Conservation (phyloP, 208 protist genomes). For the Wallacemonas sp. region DNA sequence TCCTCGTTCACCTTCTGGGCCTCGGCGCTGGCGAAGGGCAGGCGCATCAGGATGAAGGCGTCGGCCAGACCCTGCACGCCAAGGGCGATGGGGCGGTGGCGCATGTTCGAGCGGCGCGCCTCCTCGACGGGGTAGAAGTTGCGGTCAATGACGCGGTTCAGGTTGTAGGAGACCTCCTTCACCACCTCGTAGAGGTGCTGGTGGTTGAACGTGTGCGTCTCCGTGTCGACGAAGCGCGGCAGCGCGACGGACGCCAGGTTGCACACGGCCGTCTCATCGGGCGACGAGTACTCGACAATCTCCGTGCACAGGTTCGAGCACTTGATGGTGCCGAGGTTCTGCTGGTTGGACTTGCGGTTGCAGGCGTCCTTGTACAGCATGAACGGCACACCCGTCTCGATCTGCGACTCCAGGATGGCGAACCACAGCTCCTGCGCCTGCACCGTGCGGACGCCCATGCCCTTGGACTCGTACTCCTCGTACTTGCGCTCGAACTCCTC, state of each 20-base stretch:
- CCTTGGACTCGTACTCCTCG: slow-evolving; percentile 92
- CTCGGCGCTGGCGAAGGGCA: slow-evolving; percentile 94
- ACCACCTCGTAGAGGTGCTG: slow-evolving; percentile 90
- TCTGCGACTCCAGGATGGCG: slow-evolving; percentile 98
- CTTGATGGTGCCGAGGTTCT: slow-evolving; percentile 99
- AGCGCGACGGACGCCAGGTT: slow-evolving; percentile 99
- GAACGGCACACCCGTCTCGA: slow-evolving; percentile 99
- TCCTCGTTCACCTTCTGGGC: slow-evolving; percentile 95
- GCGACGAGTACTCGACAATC: slow-evolving; percentile 98
- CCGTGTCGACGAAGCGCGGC: slow-evolving; percentile 94
- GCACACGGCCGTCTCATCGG: slow-evolving; percentile 98
- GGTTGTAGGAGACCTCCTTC: slow-evolving; percentile 94
- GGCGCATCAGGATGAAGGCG: slow-evolving; percentile 94
- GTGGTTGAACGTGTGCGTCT: slow-evolving; percentile 86
- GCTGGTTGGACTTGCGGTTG: slow-evolving; percentile 99
- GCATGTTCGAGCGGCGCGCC: slow-evolving; percentile 94
- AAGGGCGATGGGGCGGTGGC: slow-evolving; percentile 98
- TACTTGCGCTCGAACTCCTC: slow-evolving; percentile 97
- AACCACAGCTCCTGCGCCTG: slow-evolving; percentile 99
- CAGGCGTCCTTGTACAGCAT: slow-evolving; percentile 99
- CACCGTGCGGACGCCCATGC: slow-evolving; percentile 82
- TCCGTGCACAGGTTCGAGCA: slow-evolving; percentile 99
- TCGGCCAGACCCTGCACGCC: slow-evolving; percentile 99
- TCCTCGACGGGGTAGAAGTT: slow-evolving; percentile 99
- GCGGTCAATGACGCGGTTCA: slow-evolving; percentile 99